Evolutionary conservation across 2,329 filamentous ascomycete species (phyloP), one percentile per base, ranked within the genome.

Genomic region (Thielaviopsis musarum): DNA sequence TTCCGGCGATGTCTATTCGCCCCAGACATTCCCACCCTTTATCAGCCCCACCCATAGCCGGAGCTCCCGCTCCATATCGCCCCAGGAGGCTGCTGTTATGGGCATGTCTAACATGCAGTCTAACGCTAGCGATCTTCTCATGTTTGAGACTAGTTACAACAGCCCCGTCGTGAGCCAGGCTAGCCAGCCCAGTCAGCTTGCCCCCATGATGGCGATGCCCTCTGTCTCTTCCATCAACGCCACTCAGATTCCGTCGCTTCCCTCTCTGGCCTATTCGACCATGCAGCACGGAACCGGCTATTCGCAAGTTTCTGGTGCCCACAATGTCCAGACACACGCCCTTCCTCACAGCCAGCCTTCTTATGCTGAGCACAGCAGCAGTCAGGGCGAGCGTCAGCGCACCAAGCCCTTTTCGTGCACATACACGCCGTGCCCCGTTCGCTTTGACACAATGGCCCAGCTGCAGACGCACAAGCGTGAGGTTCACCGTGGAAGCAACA

Each of bases 401-500:
- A 52, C 54, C 17, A 62, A 60, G 56, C 95, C 91, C 0, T 98
- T 96, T 72, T 95, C 91, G 1, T 98, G 93, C 71, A 96, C 91
- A 0, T 95, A 95, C 66, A 90, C 95, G 67, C 89, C 90, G 12
- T 97, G 93, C 69, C 84, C 84, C 0, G 76, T 86, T 65, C 86
- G 93, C 58, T 98, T 98, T 67, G 88, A 95, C 65, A 89, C 89
- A 1, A 89, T 90, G 4, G 78, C 83, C 9, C 83, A 91, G 65
- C 77, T 98, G 3, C 91, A 97, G 70, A 93, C 93, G 73, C 93
- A 98, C 75, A 96, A 96, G 75, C 83, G 91, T 24, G 93, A 98
- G 69, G 88, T 85, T 5, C 93, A 98, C 69, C 82, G 91, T 55
- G 85, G 88, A 65, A 82, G 80, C n/a, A 83, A 77, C 66, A 78